A percentile compares a stretch with the other conserved stretches of the same genome.
phyloP scores from a whole-genome alignment of 1,139 yeast species.

The Sugiyamaella japonica region DNA sequence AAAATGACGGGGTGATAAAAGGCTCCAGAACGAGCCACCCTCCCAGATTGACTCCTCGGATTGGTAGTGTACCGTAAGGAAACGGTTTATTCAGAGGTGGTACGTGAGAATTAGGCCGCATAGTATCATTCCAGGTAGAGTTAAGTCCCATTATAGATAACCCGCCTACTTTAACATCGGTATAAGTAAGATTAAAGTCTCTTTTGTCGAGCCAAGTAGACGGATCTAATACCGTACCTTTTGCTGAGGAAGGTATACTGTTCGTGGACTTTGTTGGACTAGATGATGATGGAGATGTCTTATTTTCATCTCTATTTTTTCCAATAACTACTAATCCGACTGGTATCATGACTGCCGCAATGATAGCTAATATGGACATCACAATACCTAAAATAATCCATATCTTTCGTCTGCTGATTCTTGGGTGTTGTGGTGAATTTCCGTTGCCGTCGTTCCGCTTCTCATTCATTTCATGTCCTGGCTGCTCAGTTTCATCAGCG shows the following conservation, averaged over 20 bases:
- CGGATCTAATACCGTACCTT: slow-evolving; percentile 37
- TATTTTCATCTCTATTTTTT: slow-evolving; percentile 20
- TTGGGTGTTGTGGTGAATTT: background rate
- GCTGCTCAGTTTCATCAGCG: background rate
- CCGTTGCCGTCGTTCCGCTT: background rate
- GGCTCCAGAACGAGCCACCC: slow-evolving; percentile 89
- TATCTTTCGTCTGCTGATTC: background rate
- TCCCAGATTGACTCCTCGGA: slow-evolving; percentile 82
- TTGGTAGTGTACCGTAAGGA: slow-evolving; percentile 52
- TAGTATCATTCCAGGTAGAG: slow-evolving; percentile 37
- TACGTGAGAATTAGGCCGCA: slow-evolving; percentile 34
- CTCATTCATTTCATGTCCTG: background rate
- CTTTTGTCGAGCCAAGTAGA: slow-evolving; percentile 40
- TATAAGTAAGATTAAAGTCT: slow-evolving; percentile 42
- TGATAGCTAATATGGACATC: slow-evolving; percentile 27
- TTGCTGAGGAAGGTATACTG: slow-evolving; percentile 31
- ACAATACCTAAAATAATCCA: slow-evolving; percentile 21
- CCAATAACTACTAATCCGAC: slow-evolving; percentile 36
- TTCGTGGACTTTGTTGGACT: slow-evolving; percentile 10
- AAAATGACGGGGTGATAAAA: slow-evolving; percentile 80
- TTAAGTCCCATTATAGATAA: slow-evolving; percentile 42
- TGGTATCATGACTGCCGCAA: slow-evolving; percentile 37
- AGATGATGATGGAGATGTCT: slow-evolving; percentile 1
- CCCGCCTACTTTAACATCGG: slow-evolving; percentile 41
- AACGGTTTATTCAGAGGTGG: slow-evolving; percentile 35